Percentiles rank a stretch among this genome's conserved stretches.
phyloP scores from a whole-genome alignment of 495 filamentous ascomycete genomes.

The Hypoxylon perforatum region DNA sequence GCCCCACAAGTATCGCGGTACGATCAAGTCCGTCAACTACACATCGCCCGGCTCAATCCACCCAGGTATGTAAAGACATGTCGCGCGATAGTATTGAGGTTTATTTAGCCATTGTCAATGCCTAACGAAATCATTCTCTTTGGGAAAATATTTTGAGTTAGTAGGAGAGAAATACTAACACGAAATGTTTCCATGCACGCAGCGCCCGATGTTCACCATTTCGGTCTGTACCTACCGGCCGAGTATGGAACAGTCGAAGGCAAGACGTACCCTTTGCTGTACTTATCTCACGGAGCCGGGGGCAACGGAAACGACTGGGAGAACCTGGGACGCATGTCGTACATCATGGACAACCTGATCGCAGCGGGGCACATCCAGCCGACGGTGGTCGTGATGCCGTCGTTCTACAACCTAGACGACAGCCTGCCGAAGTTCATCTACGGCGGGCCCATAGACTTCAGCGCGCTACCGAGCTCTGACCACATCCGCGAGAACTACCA shows the following conservation, averaged over 20 bases:
- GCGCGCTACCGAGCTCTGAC: slow-evolving; percentile 28
- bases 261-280: slow-evolving; percentile 47
- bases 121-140: no score
- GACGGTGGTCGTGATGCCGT: slow-evolving; percentile 48
- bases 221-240: slow-evolving; percentile 46
- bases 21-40: slow-evolving; percentile 47
- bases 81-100: no score
- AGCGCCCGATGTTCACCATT: slow-evolving; percentile 46
- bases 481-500: slow-evolving; percentile 46
- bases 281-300: slow-evolving; percentile 46
- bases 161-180: no score
- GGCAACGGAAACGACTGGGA: slow-evolving; percentile 48
- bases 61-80: no score
- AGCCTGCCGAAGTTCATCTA: slow-evolving; percentile 39
- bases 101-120: no score
- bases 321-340: slow-evolving; percentile 46
- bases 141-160: no score
- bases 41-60: slow-evolving; percentile 48
- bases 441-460: slow-evolving; percentile 37
- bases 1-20: slow-evolving; percentile 32
- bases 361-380: slow-evolving; percentile 46
- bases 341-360: slow-evolving; percentile 50
- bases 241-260: slow-evolving; percentile 37
- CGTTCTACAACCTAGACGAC: slow-evolving; percentile 48
- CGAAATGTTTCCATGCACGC: no score